Percentiles rank a stretch among this genome's conserved stretches.
Evolutionary conservation across 495 filamentous ascomycete genomes (phyloP).

Genomic region (Aspergillus conjunctus): DNA sequence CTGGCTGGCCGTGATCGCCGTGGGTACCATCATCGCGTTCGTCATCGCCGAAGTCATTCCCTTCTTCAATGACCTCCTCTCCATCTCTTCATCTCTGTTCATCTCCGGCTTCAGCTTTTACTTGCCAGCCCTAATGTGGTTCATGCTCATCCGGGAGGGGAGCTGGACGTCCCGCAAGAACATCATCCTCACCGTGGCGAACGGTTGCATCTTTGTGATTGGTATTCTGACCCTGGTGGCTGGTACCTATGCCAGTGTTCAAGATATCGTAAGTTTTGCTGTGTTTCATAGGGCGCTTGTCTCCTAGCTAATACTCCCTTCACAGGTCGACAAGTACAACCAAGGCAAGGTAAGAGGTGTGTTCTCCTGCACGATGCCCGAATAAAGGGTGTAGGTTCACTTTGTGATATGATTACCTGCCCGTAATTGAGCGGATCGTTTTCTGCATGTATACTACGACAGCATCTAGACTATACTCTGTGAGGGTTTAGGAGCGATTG

Average conservation of each 20-base stretch:
- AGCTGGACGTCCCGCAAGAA: constrained; percentile 42
- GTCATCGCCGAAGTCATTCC: constrained; percentile 69
- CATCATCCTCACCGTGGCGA: constrained; percentile 28
- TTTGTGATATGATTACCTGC: no score
- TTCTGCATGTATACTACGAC: no score
- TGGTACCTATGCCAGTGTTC: constrained; percentile 57
- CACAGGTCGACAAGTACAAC: neutral
- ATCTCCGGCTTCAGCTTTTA: constrained; percentile 67
- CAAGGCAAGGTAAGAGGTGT: neutral
- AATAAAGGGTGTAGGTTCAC: neutral
- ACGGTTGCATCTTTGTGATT: constrained; percentile 27
- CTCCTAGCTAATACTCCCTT: neutral
- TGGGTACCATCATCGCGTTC: constrained; percentile 61
- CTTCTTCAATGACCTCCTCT: constrained; percentile 64
- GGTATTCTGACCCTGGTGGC: constrained; percentile 40
- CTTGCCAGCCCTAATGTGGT: constrained; percentile 66
- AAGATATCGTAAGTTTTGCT: constrained; percentile 56
- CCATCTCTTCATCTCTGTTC: constrained; percentile 61
- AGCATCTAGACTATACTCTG: no score
- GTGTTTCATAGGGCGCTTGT: neutral
- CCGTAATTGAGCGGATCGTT: no score
- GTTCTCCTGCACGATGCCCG: neutral
- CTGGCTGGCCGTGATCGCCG: constrained; percentile 56
- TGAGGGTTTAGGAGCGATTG: no score
- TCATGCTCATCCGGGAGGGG: constrained; percentile 52